A percentile compares a stretch with the other conserved stretches of the same genome.
phyloP scores from a whole-genome alignment of 441 rosid species.

The Syzygium malaccense region DNA sequence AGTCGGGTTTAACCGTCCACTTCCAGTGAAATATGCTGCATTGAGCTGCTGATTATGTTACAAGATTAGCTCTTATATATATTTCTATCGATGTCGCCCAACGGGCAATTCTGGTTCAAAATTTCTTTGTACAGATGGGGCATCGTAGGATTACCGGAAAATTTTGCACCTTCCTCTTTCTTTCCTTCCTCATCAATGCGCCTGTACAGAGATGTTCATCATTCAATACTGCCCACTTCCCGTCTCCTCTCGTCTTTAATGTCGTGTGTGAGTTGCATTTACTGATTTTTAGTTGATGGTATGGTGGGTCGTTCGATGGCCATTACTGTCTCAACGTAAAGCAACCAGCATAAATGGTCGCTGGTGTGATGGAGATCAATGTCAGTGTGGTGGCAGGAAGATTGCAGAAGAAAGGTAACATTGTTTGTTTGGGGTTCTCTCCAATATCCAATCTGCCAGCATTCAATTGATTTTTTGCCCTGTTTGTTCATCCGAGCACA shows the following conservation, averaged over 20 bases:
- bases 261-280: background rate
- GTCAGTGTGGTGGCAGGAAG: background rate
- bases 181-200: conserved; percentile 4
- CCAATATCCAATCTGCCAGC: conserved; percentile 13
- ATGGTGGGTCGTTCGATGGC: background rate
- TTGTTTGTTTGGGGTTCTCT: conserved; percentile 10
- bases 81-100: background rate
- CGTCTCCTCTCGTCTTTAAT: background rate
- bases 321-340: background rate
- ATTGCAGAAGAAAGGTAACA: background rate
- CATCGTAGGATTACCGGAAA: conserved; percentile 28
- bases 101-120: conserved; percentile 27
- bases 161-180: conserved; percentile 40
- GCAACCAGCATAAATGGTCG: background rate
- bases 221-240: background rate
- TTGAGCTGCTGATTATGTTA: conserved; percentile 52
- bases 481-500: conserved; percentile 10
- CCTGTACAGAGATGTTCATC: conserved; percentile 28
- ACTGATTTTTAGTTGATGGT: background rate
- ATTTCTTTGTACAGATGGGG: conserved; percentile 30
- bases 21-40: conserved; percentile 77
- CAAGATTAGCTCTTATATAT: background rate
- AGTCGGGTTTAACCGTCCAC: conserved; percentile 68
- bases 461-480: conserved; percentile 3
- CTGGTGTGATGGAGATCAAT: background rate